Evolutionary conservation across 202 grass and related monocot species (phyloP).

Genomic region (Zizania palustris): DNA sequence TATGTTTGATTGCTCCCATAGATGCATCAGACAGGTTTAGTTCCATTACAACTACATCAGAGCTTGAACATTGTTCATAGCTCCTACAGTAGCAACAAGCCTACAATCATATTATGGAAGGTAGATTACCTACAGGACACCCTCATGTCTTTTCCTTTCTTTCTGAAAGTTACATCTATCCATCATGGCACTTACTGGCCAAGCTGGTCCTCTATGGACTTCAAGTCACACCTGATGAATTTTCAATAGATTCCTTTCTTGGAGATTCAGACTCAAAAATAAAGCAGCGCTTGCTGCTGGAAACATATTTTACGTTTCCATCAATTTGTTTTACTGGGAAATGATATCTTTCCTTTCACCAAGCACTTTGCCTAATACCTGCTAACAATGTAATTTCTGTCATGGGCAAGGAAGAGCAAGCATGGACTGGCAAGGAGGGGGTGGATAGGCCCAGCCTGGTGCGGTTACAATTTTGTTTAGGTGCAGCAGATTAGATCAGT

Average conservation of each 20-base stretch:
- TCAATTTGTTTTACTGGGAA: background rate
- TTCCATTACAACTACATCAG: background rate
- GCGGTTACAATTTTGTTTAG: too few species aligned
- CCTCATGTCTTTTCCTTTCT: slow-evolving; percentile 17
- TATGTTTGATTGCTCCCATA: background rate
- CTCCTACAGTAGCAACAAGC: background rate
- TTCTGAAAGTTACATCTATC: slow-evolving; percentile 10
- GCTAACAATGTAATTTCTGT: background rate
- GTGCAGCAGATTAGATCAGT: too few species aligned
- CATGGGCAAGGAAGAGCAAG: too few species aligned
- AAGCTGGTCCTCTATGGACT: background rate
- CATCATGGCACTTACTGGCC: background rate
- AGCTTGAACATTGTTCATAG: background rate
- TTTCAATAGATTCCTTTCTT: background rate
- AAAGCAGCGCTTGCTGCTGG: background rate
- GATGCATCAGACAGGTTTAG: background rate
- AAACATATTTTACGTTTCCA: slow-evolving; percentile 14
- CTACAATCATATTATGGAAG: background rate
- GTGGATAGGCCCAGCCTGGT: too few species aligned
- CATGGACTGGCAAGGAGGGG: too few species aligned
- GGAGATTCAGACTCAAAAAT: background rate
- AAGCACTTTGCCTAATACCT: slow-evolving; percentile 19
- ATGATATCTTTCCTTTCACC: background rate
- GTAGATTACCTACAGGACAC: background rate
- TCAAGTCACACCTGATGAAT: background rate